A percentile compares a stretch with the other conserved stretches of the same genome.
phyloP scores from a whole-genome alignment of 345 rosid species.

The Limnanthes douglasii region DNA sequence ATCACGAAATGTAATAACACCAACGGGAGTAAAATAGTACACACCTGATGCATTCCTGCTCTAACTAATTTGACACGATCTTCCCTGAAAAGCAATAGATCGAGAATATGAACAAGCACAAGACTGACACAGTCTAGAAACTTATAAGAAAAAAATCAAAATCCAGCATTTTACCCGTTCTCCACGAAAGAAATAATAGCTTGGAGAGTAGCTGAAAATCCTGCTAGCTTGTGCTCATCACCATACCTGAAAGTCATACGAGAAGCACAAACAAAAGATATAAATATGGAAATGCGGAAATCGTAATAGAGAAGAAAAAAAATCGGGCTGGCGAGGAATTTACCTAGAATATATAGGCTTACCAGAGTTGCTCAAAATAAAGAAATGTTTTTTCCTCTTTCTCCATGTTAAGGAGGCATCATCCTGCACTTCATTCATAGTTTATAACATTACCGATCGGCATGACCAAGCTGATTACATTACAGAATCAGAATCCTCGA shows the following conservation, averaged over 20 bases:
- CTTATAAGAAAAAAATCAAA: conserved; percentile 1
- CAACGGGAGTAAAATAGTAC: conserved; percentile 2
- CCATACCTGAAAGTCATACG: conserved; percentile 53
- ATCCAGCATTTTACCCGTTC: conserved; percentile 44
- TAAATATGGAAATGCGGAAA: not conserved
- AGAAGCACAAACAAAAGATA: not conserved
- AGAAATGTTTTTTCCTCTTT: conserved; percentile 97
- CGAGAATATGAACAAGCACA: conserved; percentile 3
- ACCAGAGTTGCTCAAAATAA: conserved; percentile 91
- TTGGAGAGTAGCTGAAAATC: conserved; percentile 96
- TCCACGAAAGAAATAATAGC: conserved; percentile 98
- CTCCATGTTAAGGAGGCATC: conserved; percentile 96
- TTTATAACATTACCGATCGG: conserved; percentile 5
- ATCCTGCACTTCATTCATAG: conserved; percentile 65
- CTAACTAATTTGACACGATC: conserved; percentile 70
- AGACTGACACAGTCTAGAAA: not conserved
- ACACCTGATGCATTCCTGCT: conserved; percentile 94
- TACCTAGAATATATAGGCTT: conserved; percentile 99
- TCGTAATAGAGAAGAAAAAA: conserved; percentile 3
- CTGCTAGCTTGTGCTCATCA: conserved; percentile 96
- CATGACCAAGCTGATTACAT: not conserved
- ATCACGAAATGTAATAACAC: no score
- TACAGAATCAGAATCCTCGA: not conserved
- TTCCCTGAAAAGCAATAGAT: conserved; percentile 33
- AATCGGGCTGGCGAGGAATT: conserved; percentile 2